Evolutionary conservation across 768 basidiomycete species (phyloP).

Genomic region (Suillus subalutaceus): DNA sequence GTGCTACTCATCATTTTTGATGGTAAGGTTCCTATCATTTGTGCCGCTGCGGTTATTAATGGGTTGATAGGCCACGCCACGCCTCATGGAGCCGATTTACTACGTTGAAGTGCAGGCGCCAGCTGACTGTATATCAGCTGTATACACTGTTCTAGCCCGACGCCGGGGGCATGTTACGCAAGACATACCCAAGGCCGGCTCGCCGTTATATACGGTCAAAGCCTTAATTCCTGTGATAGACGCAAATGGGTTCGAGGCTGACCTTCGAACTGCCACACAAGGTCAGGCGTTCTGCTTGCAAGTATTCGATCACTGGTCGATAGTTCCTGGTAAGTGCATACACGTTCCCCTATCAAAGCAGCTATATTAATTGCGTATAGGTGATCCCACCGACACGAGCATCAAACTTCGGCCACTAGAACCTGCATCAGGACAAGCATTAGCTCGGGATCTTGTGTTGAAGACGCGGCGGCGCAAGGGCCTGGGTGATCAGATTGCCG

Average conservation of each 20-base stretch:
- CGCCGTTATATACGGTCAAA: conserved; percentile 97
- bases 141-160: conserved; percentile 97
- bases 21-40: conserved; percentile 58
- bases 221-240: conserved; percentile 98
- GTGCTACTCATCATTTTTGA: conserved; percentile 98
- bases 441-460: conserved; percentile 92
- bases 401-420: conserved; percentile 96
- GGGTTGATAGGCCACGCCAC: conserved; percentile 79
- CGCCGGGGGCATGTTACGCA: conserved; percentile 99
- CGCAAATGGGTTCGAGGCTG: conserved; percentile 98
- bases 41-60: conserved; percentile 9
- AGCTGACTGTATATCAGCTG: conserved; percentile 97
- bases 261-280: conserved; percentile 95
- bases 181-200: conserved; percentile 97
- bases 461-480: conserved; percentile 98
- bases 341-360: not conserved
- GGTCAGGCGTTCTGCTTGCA: conserved; percentile 99
- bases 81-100: conserved; percentile 96
- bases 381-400: conserved; percentile 96
- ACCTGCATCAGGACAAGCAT: conserved; percentile 93
- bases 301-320: conserved; percentile 98
- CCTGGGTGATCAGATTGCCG: conserved; percentile 94
- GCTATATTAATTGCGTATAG: conserved; percentile 38
- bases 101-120: conserved; percentile 99
- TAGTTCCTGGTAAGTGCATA: conserved; percentile 81